Percentiles rank a stretch among this genome's conserved stretches.
phyloP scores from a whole-genome alignment of 2,329 filamentous ascomycete genomes.

The Taxawa tesnikishii region DNA sequence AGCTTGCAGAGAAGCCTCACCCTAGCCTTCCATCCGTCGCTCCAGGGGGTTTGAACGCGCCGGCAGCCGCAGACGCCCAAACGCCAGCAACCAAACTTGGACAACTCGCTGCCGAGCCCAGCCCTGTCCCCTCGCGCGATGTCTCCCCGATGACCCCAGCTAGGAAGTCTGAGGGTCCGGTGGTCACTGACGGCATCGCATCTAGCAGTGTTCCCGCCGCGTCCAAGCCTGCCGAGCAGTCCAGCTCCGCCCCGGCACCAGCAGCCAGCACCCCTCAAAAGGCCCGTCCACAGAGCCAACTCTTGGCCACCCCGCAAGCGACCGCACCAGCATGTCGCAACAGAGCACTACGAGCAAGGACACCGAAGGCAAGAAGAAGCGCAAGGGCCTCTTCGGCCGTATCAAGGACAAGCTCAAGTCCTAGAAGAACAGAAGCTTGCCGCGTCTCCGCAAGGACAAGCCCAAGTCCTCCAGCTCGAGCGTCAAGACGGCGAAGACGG shows the following conservation, averaged over 20 bases:
- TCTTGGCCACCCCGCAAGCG: slow-evolving; percentile 1
- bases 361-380: slow-evolving; percentile 29
- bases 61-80: slow-evolving; percentile 13
- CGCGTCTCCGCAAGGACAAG: too few species aligned
- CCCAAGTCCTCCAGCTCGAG: too few species aligned
- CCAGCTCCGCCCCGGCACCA: slow-evolving; percentile 5
- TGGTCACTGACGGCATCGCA: slow-evolving; percentile 27
- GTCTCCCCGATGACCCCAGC: slow-evolving; percentile 26
- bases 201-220: slow-evolving; percentile 17
- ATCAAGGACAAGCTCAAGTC: slow-evolving; percentile 35
- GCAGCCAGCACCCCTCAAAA: background rate
- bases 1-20: background rate
- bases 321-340: too few species aligned
- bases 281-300: background rate
- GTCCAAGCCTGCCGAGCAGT: slow-evolving; percentile 1
- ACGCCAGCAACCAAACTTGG: slow-evolving; percentile 5
- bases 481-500: too few species aligned
- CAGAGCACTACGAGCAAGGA: slow-evolving; percentile 7
- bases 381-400: slow-evolving; percentile 34
- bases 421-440: slow-evolving; percentile 5
- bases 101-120: slow-evolving; percentile 6
- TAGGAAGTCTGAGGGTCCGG: slow-evolving; percentile 23
- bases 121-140: slow-evolving; percentile 22
- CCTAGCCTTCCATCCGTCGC: slow-evolving; percentile 19
- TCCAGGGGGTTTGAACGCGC: slow-evolving; percentile 14